phyloP scores from a whole-genome alignment of 75 land plant species.

The Azolla pinnata region DNA sequence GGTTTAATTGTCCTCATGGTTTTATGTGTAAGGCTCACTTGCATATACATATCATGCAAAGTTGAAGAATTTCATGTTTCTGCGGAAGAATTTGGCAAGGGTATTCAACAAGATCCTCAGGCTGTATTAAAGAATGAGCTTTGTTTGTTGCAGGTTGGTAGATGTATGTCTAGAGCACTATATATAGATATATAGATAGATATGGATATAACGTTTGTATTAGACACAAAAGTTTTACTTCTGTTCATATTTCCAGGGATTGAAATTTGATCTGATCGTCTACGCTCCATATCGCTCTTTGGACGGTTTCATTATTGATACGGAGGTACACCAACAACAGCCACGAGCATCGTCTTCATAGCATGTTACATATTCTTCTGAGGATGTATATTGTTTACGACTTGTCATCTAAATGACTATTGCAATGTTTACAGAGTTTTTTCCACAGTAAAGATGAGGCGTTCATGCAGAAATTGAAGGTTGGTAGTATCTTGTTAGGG shows the following conservation, averaged over 20 bases:
- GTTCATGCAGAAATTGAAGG: conserved; percentile 4
- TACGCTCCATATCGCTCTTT: conserved; percentile 88
- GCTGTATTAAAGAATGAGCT: conserved; percentile 84
- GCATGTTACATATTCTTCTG: neutral
- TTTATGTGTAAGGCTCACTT: conserved; percentile 61
- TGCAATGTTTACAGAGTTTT: neutral
- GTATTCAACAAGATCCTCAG: conserved; percentile 93
- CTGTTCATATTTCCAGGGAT: conserved; percentile 44
- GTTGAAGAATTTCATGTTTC: conserved; percentile 96
- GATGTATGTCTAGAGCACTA: neutral
- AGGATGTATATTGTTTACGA: conserved; percentile 1
- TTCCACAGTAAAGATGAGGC: conserved; percentile 2
- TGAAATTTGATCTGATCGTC: conserved; percentile 93
- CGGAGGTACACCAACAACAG: conserved; percentile 52
- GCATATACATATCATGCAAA: conserved; percentile 92
- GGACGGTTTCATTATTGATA: conserved; percentile 77
- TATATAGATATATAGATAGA: too few species aligned
- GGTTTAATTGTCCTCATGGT: too few species aligned
- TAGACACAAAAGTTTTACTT: too few species aligned
- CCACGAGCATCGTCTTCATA: too few species aligned
- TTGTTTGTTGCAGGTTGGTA: conserved; percentile 61
- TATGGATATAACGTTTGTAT: too few species aligned
- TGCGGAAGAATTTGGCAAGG: conserved; percentile 97
- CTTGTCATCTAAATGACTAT: neutral
- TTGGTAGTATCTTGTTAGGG: too few species aligned